phyloP scores from a whole-genome alignment of 805 yeast genomes.

The Suhomyces canberraensis region DNA sequence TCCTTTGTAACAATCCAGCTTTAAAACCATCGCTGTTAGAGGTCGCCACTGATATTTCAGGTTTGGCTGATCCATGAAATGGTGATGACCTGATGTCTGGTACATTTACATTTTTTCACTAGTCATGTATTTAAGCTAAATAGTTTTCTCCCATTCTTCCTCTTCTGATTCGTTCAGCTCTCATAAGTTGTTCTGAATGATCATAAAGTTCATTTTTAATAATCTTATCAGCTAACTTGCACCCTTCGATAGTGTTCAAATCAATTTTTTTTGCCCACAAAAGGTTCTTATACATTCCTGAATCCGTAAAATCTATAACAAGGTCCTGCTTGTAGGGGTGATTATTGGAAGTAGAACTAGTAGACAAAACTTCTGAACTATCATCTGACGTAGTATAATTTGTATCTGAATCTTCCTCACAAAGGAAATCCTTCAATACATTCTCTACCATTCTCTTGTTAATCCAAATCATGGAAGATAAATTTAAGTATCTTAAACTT shows the following conservation, averaged over 20 bases:
- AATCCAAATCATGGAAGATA: constrained; percentile 48
- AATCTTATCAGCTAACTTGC: constrained; percentile 26
- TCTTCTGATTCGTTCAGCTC: constrained; percentile 34
- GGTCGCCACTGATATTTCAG: constrained; percentile 67
- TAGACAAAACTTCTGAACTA: neutral
- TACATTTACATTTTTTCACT: constrained; percentile 6
- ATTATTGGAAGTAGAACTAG: no score
- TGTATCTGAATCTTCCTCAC: constrained; percentile 4
- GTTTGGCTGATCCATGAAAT: constrained; percentile 23
- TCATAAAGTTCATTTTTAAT: constrained; percentile 29
- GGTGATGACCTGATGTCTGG: constrained; percentile 22
- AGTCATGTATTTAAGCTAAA: constrained; percentile 11
- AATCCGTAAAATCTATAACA: constrained; percentile 38
- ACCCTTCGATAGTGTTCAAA: constrained; percentile 22
- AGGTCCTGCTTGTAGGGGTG: constrained; percentile 17
- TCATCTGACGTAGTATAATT: constrained; percentile 6
- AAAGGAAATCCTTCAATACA: constrained; percentile 31
- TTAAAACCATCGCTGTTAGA: constrained; percentile 98
- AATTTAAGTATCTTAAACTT: constrained; percentile 33
- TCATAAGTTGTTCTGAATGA: constrained; percentile 26
- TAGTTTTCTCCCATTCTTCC: constrained; percentile 45
- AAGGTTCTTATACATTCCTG: constrained; percentile 50
- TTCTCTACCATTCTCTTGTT: constrained; percentile 35
- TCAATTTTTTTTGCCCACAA: constrained; percentile 43
- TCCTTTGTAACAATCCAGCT: constrained; percentile 46